Base-by-base conservation (phyloP, 139 green algal genomes). In the Tetradesmus obliquus region DNA sequence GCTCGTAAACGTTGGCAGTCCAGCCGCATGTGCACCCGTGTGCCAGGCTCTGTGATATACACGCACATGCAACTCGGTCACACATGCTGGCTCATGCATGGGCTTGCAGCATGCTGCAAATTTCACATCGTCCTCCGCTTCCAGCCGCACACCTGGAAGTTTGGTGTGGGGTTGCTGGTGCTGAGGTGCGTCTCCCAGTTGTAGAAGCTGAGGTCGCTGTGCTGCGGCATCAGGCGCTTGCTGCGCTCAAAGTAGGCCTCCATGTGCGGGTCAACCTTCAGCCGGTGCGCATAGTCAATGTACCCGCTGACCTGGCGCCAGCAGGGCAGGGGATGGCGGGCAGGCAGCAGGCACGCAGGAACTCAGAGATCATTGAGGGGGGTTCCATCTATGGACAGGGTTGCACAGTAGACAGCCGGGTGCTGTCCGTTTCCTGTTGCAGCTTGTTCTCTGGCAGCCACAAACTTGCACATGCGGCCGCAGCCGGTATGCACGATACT, bases 141-240 rank as follows among this genome's bases (percentile, higher is more conserved):
- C 10, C 10, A 72, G 62, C 10, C 62, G 62, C 91, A 8, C 84
- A 95, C 95, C 93, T 98, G 96, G 82, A 99, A 99, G 91, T 97
- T 98, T 66, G 95, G 92, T 5, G 96, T 98, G n/a, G 96, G 93
- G 92, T 97, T 97, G 60, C 94, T 96, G 7, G 95, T 96, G 53
- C 94, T 95, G 79, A 96, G 96, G 84, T 99, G 96, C 10, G 97
- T 98, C 90, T 98, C 96, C 97, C 97, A 99, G 94, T 99, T 99
- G 94, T 98, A 98, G 90, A 97, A 98, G 66, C 92, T 96, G 6
- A 99, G 94, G 94, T 99, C 97, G 12, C 92, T 95, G n/a, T 96
- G 92, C 57, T 95, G 95, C 0, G 97, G 97, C 94, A 98, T 94
- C 66, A 99, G 84, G 0, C 95, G 94, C 91, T 95, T 96, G 88